Conservation (phyloP, 192 early-diverging fungal species). For the Haplosporangium gracile region DNA sequence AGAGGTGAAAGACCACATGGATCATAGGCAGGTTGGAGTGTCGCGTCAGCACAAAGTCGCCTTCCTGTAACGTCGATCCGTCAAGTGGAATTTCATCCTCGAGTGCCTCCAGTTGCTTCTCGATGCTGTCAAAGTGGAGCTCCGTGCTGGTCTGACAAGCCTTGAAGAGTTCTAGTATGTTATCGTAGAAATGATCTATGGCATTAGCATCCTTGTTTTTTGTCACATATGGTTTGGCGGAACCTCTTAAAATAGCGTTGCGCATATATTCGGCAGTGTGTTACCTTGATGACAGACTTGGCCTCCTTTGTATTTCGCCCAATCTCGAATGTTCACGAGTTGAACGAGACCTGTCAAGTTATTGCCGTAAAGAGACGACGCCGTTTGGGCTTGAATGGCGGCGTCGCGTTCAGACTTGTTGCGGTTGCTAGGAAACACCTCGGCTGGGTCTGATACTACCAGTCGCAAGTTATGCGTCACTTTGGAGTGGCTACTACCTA, state of each 20-base stretch:
- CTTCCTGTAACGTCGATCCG: slow-evolving; percentile 50
- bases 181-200: background rate
- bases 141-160: slow-evolving; percentile 77
- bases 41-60: slow-evolving; percentile 80
- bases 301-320: slow-evolving; percentile 67
- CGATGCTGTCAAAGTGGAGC: slow-evolving; percentile 81
- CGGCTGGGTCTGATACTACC: slow-evolving; percentile 60
- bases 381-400: slow-evolving; percentile 78
- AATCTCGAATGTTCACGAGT: slow-evolving; percentile 62
- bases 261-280: background rate
- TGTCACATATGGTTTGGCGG: background rate
- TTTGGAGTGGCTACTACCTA: slow-evolving; percentile 80
- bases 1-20: slow-evolving; percentile 82
- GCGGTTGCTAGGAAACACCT: slow-evolving; percentile 43
- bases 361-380: slow-evolving; percentile 72
- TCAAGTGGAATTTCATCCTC: slow-evolving; percentile 62
- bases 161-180: slow-evolving; percentile 66
- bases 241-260: background rate
- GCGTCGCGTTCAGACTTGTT: slow-evolving; percentile 61
- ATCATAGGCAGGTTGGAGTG: slow-evolving; percentile 82
- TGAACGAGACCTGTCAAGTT: slow-evolving; percentile 71
- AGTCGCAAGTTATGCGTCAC: slow-evolving; percentile 80
- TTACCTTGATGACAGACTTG: slow-evolving; percentile 68
- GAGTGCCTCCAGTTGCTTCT: slow-evolving; percentile 71
- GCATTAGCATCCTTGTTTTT: background rate